Evolutionary conservation across 306 rosid species (phyloP), one percentile per base, ranked within the genome.

Genomic region (Carpinus viminea): DNA sequence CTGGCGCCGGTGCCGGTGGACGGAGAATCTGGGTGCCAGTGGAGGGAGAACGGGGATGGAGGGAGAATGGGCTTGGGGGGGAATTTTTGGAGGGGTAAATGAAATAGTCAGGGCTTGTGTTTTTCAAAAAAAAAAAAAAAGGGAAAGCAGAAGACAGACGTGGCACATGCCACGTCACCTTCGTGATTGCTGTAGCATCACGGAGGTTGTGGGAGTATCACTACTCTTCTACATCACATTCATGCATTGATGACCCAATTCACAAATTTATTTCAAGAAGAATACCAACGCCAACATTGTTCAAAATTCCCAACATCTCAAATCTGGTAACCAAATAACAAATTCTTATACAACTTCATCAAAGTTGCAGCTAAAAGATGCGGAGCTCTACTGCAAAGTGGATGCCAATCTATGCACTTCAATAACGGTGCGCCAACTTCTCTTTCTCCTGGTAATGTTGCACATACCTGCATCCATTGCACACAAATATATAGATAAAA

Each of bases 361-460:
- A n/a, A 68, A 68, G 72, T 68, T 68, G 9, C 50, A 41, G 51
- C 51, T 31, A 66, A 66, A 10, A 4, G 28, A 66, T 43, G 51
- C 4, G 15, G 26, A 66, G 51, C 72, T 66, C 18, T 11, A 38
- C 72, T 41, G 72, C 31, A 68, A 2, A 68, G 24, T 68, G 72
- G 52, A 68, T n/a, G 20, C 51, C 12, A 31, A 41, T 68, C 28
- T 5, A 68, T 18, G 51, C 51, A 68, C 61, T 83, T 85, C 83
- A 87, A 79, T 82, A 87, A 79, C 87, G 80, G 80, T 87, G 88
- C 4, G 69, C 76, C 70, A 87, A 36, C 83, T 87, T 87, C 81
- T 87, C 90, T 38, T 82, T 80, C 79, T 87, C 90, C 68, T 51
- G 74, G 80, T 74, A 87, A 43, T 71, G 16, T 77, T 85, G 79